phyloP scores from a whole-genome alignment of 2,329 filamentous ascomycete genomes.

The Aspergillus clavatus region DNA sequence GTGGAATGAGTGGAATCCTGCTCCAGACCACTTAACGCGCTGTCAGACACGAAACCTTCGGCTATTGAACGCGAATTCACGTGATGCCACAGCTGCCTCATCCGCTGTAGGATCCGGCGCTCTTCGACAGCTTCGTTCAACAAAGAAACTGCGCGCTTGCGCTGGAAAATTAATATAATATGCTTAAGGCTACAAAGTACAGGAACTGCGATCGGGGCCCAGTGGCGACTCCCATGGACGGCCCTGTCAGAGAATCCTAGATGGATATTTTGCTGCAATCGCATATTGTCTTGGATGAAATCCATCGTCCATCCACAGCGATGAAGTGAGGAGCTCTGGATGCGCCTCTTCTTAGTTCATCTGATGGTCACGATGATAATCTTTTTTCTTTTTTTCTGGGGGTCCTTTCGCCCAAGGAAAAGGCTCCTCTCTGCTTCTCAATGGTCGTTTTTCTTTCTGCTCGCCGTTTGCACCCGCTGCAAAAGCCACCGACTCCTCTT shows the following conservation, averaged over 20 bases:
- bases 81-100: slow-evolving; percentile 17
- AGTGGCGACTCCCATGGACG: not conserved
- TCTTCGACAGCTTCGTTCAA: not conserved
- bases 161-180: not conserved
- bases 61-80: slow-evolving; percentile 28
- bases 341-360: not conserved
- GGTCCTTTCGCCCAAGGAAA: too few relatives aligned
- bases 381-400: not conserved
- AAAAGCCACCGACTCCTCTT: slow-evolving; percentile 22
- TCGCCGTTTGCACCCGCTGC: slow-evolving; percentile 20
- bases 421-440: not conserved
- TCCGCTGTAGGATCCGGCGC: slow-evolving; percentile 4
- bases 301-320: not conserved
- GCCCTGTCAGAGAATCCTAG: not conserved
- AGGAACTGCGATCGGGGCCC: not conserved
- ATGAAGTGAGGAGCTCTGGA: not conserved
- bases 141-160: not conserved
- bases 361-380: not conserved
- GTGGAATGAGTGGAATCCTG: not conserved
- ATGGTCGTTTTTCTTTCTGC: slow-evolving; percentile 6
- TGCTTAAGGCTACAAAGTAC: not conserved
- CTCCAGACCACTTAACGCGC: slow-evolving; percentile 10
- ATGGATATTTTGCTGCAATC: not conserved
- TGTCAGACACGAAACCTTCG: slow-evolving; percentile 15
- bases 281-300: not conserved